These are phyloP conservation scores for Caryopteris hybrid DNA, from an alignment of 305 asterid genomes.

Conservation along the genomic window DNA sequence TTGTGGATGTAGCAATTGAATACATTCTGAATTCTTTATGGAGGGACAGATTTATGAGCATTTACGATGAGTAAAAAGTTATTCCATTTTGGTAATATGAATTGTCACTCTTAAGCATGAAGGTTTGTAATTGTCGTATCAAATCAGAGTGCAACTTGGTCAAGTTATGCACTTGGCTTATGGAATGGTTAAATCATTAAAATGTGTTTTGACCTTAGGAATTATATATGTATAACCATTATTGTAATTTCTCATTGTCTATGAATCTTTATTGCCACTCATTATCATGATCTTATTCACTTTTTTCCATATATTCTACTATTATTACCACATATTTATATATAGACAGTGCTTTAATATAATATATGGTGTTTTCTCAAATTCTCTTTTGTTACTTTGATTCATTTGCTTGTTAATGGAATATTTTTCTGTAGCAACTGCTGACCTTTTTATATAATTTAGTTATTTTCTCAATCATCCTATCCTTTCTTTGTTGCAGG, in stretches of 20 bases:
- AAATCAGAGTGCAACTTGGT: neutral
- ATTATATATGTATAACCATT: neutral
- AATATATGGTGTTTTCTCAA: neutral
- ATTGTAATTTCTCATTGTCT: neutral
- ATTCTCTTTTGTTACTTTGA: neutral
- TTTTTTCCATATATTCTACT: neutral
- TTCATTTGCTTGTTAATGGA: slow-evolving; percentile 1
- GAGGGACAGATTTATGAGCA: neutral
- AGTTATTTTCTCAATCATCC: slow-evolving; percentile 9
- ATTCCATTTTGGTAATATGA: too few relatives aligned
- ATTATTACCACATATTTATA: neutral
- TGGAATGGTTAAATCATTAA: neutral
- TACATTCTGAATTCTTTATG: neutral
- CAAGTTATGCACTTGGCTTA: neutral
- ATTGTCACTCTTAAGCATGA: too few relatives aligned
- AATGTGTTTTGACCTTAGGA: neutral
- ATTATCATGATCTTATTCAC: neutral
- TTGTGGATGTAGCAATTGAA: neutral
- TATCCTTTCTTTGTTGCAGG: slow-evolving; percentile 43
- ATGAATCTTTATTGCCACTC: neutral
- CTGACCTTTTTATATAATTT: slow-evolving; percentile 7
- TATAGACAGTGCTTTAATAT: neutral
- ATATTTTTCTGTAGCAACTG: neutral
- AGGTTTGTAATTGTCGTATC: neutral
- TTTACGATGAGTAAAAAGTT: too few relatives aligned